A percentile compares a stretch with the other conserved stretches of the same genome.
Evolutionary conservation across 1,139 yeast genomes (phyloP).

Genomic region (Candida tropicalis): DNA sequence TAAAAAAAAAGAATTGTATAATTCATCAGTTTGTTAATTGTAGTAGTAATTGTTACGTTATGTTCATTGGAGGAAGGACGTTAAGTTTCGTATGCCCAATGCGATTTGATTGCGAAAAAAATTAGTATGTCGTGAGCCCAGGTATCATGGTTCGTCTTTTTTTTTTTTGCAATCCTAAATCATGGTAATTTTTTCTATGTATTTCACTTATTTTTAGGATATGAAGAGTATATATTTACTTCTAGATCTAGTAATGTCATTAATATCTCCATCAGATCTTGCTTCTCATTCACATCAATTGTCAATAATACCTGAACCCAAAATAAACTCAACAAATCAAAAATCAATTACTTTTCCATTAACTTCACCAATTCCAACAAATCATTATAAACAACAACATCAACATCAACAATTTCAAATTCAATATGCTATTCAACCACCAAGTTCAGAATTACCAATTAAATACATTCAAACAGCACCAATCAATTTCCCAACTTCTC

Average conservation of each 20-base stretch:
- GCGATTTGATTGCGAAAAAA: slow-evolving; percentile 5
- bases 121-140: no score
- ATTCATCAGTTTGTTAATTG: neutral
- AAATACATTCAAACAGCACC: slow-evolving; percentile 10
- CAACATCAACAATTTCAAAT: slow-evolving; percentile 8
- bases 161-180: no score
- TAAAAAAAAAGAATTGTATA: neutral
- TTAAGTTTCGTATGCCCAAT: no score
- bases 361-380: slow-evolving; percentile 9
- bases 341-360: slow-evolving; percentile 12
- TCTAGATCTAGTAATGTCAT: no score
- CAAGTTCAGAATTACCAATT: neutral
- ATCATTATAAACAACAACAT: neutral
- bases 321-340: neutral
- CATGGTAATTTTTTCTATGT: neutral
- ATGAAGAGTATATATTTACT: neutral
- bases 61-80: no score
- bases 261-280: no score
- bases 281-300: no score
- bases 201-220: neutral
- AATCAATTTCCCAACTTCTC: slow-evolving; percentile 3
- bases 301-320: neutral
- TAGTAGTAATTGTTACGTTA: neutral
- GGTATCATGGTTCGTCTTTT: no score
- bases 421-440: slow-evolving; percentile 3